Percentiles rank a stretch among this genome's conserved stretches.
phyloP scores from a whole-genome alignment of 768 basidiomycete genomes.

The Naganishia onofrii region DNA sequence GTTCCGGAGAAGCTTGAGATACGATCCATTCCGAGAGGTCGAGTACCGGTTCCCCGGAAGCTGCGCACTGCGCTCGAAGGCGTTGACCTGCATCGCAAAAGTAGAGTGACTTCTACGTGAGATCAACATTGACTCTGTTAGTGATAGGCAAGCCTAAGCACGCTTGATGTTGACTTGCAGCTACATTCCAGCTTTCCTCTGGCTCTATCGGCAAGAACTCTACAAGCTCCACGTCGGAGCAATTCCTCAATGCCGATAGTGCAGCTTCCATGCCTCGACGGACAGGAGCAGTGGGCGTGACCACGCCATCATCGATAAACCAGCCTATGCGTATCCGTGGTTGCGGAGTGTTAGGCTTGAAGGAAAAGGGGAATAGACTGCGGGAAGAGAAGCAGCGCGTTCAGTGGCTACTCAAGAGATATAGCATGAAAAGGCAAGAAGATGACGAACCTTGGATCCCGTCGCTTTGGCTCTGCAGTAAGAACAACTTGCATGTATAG shows the following conservation, averaged over 20 bases:
- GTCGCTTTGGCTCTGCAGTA: not conserved
- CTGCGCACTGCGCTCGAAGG: not conserved
- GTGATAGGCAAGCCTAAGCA: not conserved
- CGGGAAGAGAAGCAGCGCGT: not conserved
- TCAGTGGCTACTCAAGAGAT: not conserved
- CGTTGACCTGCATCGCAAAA: slow-evolving; percentile 4
- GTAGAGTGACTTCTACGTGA: not conserved
- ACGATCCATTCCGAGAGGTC: not conserved
- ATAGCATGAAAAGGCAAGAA: not conserved
- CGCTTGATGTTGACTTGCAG: not conserved
- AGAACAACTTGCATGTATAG: slow-evolving; percentile 12
- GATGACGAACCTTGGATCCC: not conserved
- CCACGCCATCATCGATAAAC: slow-evolving; percentile 24
- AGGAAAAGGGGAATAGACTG: slow-evolving; percentile 2
- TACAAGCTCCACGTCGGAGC: not conserved
- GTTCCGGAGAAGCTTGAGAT: not conserved
- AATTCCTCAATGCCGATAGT: not conserved
- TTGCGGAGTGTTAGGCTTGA: not conserved
- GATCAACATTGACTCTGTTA: not conserved
- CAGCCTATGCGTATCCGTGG: slow-evolving; percentile 16
- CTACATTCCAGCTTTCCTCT: slow-evolving; percentile 1
- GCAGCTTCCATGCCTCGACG: not conserved
- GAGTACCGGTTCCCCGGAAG: not conserved
- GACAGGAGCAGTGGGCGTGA: slow-evolving; percentile 8
- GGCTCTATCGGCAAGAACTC: slow-evolving; percentile 2